Evolutionary conservation across 2,329 filamentous ascomycete species (phyloP), one percentile per base, ranked within the genome.

Genomic region (Penicillium vulpinum): DNA sequence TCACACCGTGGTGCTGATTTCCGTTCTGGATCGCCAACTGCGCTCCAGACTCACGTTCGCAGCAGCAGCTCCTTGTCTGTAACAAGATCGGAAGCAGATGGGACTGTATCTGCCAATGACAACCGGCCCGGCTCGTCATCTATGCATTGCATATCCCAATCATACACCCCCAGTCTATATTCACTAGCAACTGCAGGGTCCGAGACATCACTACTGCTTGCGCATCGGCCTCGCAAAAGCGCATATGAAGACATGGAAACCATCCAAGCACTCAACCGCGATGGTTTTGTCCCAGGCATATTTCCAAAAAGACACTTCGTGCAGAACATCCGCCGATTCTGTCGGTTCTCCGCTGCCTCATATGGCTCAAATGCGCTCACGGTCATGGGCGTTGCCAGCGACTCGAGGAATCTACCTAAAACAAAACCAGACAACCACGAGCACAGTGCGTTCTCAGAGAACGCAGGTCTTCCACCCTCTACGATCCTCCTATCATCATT

Each of bases 401-500:
- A 58, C 38, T 65, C 71, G 2, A 73, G 70, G 39, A 67, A 58
- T 15, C 63, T 73, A 29, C 68, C 71, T 8, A 63, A 62, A 29
- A 65, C 67, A 35, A 63, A 70, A 35, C 63, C 70, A 16, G 67
- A 77, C 21, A 73, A 73, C 59, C 75, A 75, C 47, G 77, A 79
- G 46, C 78, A 80, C 53, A 73, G 68, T 54, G 78, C 77, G 5
- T 80, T 80, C 58, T 77, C 75, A 8, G 70, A 73, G 24, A 71
- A 80, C 60, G 76, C 77, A 28, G 70, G 80, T 43, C 60, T 81
- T 50, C 70, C 78, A 7, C 66, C 76, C 18, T 77, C 77, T 10
- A 78, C 78, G 22, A 75, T 83, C 66, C 67, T 91, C 1, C 74
- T 91, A 3, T 87, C 88, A 0, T 90, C 88, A 0, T 90, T 88